Percentiles rank a stretch among this genome's conserved stretches.
Evolutionary conservation across 1,284 basidiomycete species (phyloP).

Genomic region (Salmacisia buchloeana): DNA sequence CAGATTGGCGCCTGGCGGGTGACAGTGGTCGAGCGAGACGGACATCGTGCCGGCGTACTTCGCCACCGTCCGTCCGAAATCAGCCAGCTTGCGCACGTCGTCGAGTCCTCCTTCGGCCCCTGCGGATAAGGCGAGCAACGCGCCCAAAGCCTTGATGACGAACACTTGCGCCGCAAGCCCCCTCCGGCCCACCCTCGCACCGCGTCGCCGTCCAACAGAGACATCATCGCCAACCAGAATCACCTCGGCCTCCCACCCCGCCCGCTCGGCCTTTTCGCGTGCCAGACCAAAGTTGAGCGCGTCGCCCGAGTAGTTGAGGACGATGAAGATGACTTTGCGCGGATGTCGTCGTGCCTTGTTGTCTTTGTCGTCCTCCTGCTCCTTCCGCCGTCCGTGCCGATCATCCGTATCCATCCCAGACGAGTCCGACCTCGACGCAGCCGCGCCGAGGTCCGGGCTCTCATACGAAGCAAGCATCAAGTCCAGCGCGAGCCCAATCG

Average conservation of each 20-base stretch:
- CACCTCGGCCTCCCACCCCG: slow-evolving; percentile 52
- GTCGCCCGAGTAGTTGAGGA: slow-evolving; percentile 55
- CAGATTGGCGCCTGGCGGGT: slow-evolving; percentile 56
- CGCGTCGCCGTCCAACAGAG: slow-evolving; percentile 53
- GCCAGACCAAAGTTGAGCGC: slow-evolving; percentile 54
- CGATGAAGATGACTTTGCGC: slow-evolving; percentile 32
- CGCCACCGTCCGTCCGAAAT: slow-evolving; percentile 60
- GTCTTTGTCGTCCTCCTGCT: too few relatives aligned
- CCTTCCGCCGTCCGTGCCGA: too few relatives aligned
- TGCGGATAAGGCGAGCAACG: slow-evolving; percentile 18
- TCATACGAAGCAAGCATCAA: slow-evolving; percentile 40
- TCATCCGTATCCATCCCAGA: background rate
- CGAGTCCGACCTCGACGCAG: slow-evolving; percentile 48
- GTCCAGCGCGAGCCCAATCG: slow-evolving; percentile 54
- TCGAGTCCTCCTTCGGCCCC: slow-evolving; percentile 25
- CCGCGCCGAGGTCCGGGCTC: slow-evolving; percentile 53
- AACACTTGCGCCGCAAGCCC: slow-evolving; percentile 54
- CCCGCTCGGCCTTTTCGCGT: slow-evolving; percentile 34
- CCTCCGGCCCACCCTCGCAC: slow-evolving; percentile 54
- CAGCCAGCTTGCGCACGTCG: slow-evolving; percentile 35
- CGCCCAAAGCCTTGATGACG: slow-evolving; percentile 47
- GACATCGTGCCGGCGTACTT: slow-evolving; percentile 57
- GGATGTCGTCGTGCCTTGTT: too few relatives aligned
- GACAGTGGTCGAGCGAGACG: slow-evolving; percentile 60
- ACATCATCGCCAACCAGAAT: slow-evolving; percentile 56